Evolutionary conservation across 371 early-diverging fungal species (phyloP).

Genomic region (Mortierella sp.): DNA sequence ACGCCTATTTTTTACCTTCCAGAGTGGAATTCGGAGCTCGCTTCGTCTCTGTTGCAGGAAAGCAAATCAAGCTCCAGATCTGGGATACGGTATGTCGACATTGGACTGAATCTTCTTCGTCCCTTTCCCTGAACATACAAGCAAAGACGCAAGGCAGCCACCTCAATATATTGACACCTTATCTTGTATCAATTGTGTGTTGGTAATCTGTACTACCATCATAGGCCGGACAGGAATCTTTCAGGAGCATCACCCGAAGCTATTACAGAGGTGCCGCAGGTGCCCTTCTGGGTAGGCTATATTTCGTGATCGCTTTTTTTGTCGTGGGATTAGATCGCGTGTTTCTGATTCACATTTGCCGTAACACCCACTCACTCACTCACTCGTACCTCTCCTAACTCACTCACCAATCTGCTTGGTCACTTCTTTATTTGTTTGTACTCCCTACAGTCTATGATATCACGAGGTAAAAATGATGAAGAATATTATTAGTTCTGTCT

Average conservation of each 20-base stretch:
- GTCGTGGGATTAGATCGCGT: neutral
- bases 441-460: conserved; percentile 79
- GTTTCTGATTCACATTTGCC: neutral
- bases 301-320: neutral
- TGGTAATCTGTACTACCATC: neutral
- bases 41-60: conserved; percentile 81
- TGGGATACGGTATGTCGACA: conserved; percentile 94
- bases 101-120: neutral
- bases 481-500: no score
- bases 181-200: conserved; percentile 1
- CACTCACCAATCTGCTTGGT: neutral
- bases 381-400: conserved; percentile 1
- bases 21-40: conserved; percentile 89
- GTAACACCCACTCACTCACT: conserved; percentile 20
- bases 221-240: conserved; percentile 94
- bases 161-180: neutral
- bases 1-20: neutral
- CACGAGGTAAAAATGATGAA: conserved; percentile 64
- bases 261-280: conserved; percentile 99
- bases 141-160: neutral
- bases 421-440: neutral
- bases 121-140: neutral
- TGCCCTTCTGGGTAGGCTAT: conserved; percentile 77
- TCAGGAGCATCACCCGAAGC: conserved; percentile 95
- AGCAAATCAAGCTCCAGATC: conserved; percentile 95